Evolutionary conservation across 2,329 filamentous ascomycete species (phyloP), one percentile per base, ranked within the genome.

Genomic region (Sporothrix luriei): DNA sequence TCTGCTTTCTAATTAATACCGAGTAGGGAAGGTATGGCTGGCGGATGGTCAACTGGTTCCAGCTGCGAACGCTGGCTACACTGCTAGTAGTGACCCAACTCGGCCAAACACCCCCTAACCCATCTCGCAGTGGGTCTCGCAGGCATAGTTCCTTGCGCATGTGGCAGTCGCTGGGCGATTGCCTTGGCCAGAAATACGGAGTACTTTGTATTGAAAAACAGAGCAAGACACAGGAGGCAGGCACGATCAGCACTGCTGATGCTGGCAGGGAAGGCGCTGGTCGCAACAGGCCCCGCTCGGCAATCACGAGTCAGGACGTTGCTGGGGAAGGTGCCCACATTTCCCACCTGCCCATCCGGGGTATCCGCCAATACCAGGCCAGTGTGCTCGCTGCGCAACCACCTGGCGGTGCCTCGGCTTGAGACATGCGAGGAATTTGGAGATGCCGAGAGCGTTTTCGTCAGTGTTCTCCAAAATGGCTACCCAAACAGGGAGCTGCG

Each of bases 251-350:
- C 14, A 4, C 11, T 46, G 14, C 10, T 40, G 4, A n/a, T 43
- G 14, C 48, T 38, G 52, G 4, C n/a, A 46, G n/a, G 48, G 43
- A n/a, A 61, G 33, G 40, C 14, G 40, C 40, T 21, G n/a, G 6
- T 13, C 26, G 61, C 61, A 65, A 65, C 43, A 65, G n/a, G 65
- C 68, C 70, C 70, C 70, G 68, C 70, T 73, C 72, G 72, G 72
- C 70, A 73, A 70, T 72, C 72, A 73, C 71, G 67, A 71, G 70
- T 66, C 38, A 49, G 51, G 65, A 24, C 55, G 46, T 26, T 70
- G 69, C 69, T 70, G 69, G 69, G 69, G 69, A 70, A 70, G 66
- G 66, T 70, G 48, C 59, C 66, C 69, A 51, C 48, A 67, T 48
- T 55, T 49, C n/a, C 29, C 19, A 26, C 33, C 40, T 57, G 11